Evolutionary conservation across 2,329 filamentous ascomycete genomes (phyloP).

Genomic region (Colletotrichum tamarilloi): DNA sequence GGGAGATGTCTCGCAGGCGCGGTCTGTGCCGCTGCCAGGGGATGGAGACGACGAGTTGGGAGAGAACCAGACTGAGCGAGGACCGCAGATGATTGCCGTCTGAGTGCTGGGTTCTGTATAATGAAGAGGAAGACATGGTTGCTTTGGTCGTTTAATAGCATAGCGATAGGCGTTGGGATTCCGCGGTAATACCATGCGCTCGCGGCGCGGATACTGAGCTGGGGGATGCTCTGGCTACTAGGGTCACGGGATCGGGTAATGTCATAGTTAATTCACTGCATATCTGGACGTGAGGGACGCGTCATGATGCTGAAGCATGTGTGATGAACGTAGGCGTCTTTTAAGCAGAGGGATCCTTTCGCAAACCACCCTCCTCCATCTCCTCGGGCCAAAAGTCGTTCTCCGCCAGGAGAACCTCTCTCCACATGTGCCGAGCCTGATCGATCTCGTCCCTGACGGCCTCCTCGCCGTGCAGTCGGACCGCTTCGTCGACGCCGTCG

Average conservation of each 20-base stretch:
- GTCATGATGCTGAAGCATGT: no score
- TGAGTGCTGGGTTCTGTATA: background rate
- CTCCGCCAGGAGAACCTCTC: slow-evolving; percentile 66
- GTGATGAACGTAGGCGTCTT: background rate
- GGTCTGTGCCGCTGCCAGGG: background rate
- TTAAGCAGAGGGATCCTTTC: background rate
- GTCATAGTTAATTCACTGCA: background rate
- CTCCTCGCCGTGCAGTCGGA: slow-evolving; percentile 46
- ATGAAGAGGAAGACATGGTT: background rate
- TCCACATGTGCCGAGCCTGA: slow-evolving; percentile 57
- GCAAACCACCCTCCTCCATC: background rate
- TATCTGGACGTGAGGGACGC: background rate
- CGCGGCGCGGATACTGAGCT: background rate
- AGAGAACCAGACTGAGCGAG: background rate
- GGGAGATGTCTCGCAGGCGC: background rate
- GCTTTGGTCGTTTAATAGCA: slow-evolving; percentile 15
- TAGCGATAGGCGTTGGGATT: slow-evolving; percentile 32
- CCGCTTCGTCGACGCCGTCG: slow-evolving; percentile 55
- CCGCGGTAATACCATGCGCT: slow-evolving; percentile 26
- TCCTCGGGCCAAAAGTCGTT: slow-evolving; percentile 66
- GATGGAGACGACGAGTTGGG: background rate
- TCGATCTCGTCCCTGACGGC: slow-evolving; percentile 44
- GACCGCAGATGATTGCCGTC: slow-evolving; percentile 20
- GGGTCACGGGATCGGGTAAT: background rate
- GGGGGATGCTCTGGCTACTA: background rate